phyloP scores from a whole-genome alignment of 2,329 filamentous ascomycete species.

The Curvularia sp. region DNA sequence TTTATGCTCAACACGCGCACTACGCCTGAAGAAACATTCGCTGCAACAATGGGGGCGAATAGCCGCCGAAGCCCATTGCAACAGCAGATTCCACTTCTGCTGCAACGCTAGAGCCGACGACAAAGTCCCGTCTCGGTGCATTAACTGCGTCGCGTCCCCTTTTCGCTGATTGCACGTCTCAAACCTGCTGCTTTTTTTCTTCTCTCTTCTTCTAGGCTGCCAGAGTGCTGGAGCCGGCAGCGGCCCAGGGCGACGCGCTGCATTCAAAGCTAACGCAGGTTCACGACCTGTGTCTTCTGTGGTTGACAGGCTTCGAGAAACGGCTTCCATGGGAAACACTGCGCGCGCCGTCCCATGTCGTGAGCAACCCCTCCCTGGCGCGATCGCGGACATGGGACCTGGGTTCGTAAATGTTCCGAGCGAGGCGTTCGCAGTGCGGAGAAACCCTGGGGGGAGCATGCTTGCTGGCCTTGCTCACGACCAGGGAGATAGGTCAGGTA shows the following conservation, averaged over 20 bases:
- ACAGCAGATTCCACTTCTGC: conserved; percentile 21
- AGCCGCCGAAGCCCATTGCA: conserved; percentile 23
- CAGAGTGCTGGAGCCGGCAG: background rate
- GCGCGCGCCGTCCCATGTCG: conserved; percentile 30
- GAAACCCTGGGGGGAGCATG: conserved; percentile 46
- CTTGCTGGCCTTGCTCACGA: conserved; percentile 44
- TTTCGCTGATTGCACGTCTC: conserved; percentile 31
- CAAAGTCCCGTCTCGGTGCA: conserved; percentile 24
- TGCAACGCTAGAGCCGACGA: conserved; percentile 43
- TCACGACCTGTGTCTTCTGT: conserved; percentile 7
- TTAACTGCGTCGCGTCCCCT: conserved; percentile 25
- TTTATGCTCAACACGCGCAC: conserved; percentile 37
- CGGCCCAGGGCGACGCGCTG: conserved; percentile 20
- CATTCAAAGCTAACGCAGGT: conserved; percentile 17
- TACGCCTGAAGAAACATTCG: conserved; percentile 33
- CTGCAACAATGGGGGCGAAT: conserved; percentile 24
- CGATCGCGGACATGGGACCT: conserved; percentile 50
- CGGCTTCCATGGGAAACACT: conserved; percentile 25
- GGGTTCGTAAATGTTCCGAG: conserved; percentile 50
- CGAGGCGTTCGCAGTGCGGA: conserved; percentile 50
- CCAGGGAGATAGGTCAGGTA: conserved; percentile 49
- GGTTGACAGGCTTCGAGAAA: conserved; percentile 42
- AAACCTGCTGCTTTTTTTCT: conserved; percentile 25
- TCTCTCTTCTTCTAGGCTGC: background rate
- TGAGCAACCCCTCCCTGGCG: conserved; percentile 35